phyloP scores from a whole-genome alignment of 805 yeast genomes.

The Torulaspora delbrueckii region DNA sequence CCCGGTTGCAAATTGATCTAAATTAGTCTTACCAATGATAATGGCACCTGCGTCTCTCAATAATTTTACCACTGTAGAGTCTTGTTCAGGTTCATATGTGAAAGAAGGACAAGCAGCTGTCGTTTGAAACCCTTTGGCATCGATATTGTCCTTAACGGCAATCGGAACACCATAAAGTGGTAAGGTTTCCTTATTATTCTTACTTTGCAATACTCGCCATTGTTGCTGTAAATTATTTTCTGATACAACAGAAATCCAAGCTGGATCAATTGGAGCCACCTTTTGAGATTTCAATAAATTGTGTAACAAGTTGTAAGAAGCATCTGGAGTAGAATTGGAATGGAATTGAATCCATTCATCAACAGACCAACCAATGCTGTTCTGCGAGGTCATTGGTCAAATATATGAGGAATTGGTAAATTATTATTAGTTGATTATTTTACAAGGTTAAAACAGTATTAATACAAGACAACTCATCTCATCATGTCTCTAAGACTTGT shows the following conservation, averaged over 20 bases:
- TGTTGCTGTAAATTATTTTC: slow-evolving; percentile 63
- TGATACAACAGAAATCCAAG: slow-evolving; percentile 83
- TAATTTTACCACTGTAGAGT: slow-evolving; percentile 69
- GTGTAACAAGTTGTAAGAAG: slow-evolving; percentile 49
- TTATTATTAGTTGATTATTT: neutral
- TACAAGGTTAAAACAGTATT: too few species aligned
- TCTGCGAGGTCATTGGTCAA: neutral
- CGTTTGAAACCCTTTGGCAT: slow-evolving; percentile 72
- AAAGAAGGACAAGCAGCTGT: slow-evolving; percentile 95
- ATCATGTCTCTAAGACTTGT: neutral
- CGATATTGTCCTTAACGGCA: slow-evolving; percentile 93
- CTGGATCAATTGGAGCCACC: slow-evolving; percentile 58
- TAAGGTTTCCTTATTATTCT: slow-evolving; percentile 46
- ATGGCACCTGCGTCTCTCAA: slow-evolving; percentile 89
- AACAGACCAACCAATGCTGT: slow-evolving; percentile 67
- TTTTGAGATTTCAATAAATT: slow-evolving; percentile 46
- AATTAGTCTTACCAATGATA: slow-evolving; percentile 86
- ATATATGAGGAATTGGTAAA: neutral
- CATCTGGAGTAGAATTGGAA: slow-evolving; percentile 51
- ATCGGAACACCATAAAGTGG: slow-evolving; percentile 92
- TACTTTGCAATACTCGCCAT: slow-evolving; percentile 69
- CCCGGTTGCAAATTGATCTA: slow-evolving; percentile 98
- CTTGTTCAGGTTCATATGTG: slow-evolving; percentile 60
- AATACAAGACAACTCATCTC: neutral
- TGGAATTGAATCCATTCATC: slow-evolving; percentile 75